These are phyloP conservation scores for Fusarium liriodendri DNA, from an alignment of 2,329 filamentous ascomycete species.

Conservation along the genomic window DNA sequence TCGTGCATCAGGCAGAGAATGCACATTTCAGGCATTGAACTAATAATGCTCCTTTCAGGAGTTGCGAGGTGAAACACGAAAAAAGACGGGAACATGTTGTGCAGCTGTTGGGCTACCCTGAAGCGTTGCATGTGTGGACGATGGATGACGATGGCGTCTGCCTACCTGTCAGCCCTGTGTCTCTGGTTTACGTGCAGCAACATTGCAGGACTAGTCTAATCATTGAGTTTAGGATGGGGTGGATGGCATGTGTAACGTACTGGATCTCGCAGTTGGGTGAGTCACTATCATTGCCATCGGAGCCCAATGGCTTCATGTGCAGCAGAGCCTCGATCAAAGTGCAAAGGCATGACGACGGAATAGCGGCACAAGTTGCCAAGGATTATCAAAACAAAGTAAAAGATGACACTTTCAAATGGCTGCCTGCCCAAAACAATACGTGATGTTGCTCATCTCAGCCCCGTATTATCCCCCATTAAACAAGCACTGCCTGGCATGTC, in stretches of 20 bases:
- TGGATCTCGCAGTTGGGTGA: conserved; percentile 18
- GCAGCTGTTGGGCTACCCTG: conserved; percentile 4
- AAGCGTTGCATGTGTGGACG: conserved; percentile 2
- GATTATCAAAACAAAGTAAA: background rate
- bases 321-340: conserved; percentile 15
- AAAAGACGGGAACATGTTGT: background rate
- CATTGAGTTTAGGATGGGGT: conserved; percentile 2
- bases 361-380: background rate
- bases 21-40: background rate
- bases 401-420: background rate
- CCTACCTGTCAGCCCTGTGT: conserved; percentile 24
- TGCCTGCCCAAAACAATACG: conserved; percentile 8
- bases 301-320: background rate
- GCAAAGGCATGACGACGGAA: conserved; percentile 8
- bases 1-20: conserved; percentile 9
- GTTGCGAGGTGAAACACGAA: conserved; percentile 11
- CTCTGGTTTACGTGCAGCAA: conserved; percentile 24
- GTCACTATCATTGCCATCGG: conserved; percentile 19
- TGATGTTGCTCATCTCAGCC: background rate
- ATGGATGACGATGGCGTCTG: conserved; percentile 6
- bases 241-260: conserved; percentile 6
- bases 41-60: background rate
- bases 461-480: background rate
- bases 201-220: background rate
- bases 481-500: conserved; percentile 29